Percentiles rank a stretch among this genome's conserved stretches.
Evolutionary conservation across 2,329 filamentous ascomycete species (phyloP).

Genomic region (Colletotrichum eleusines): DNA sequence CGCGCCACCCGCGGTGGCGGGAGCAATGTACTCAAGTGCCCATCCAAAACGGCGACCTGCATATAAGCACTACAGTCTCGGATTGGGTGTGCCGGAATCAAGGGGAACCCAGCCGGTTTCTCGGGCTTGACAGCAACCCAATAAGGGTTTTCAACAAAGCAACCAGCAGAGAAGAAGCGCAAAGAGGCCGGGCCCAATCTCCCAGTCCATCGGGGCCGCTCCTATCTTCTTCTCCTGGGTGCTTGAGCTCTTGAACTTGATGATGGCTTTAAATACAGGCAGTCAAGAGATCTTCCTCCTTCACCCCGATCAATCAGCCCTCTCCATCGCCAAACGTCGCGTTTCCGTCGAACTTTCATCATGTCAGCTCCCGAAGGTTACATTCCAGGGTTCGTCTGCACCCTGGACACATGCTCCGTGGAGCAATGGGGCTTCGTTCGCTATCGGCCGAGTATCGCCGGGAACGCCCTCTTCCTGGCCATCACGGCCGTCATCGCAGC

Average conservation of each 20-base stretch:
- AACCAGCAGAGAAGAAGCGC: background rate
- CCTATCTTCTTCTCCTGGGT: background rate
- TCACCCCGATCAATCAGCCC: background rate
- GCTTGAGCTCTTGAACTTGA: background rate
- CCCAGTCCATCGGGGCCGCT: background rate
- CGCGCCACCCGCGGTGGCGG: background rate
- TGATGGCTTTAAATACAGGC: background rate
- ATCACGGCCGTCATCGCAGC: background rate
- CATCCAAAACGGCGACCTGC: background rate
- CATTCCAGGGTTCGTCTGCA: constrained; percentile 18
- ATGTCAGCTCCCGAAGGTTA: constrained; percentile 16
- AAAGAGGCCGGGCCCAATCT: background rate
- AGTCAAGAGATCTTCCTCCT: background rate
- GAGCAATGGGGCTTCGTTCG: constrained; percentile 9
- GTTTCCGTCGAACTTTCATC: background rate
- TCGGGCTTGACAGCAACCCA: background rate
- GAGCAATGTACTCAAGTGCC: background rate
- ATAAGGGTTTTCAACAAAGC: background rate
- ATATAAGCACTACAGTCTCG: background rate
- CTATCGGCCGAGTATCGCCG: constrained; percentile 6
- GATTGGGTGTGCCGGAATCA: background rate
- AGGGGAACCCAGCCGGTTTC: background rate
- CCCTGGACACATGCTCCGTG: constrained; percentile 11
- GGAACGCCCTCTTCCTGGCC: background rate
- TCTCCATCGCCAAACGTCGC: background rate